These are phyloP conservation scores for Pseudohyphozyma bogoriensis DNA, from an alignment of 768 basidiomycete genomes.

Conservation along the genomic window DNA sequence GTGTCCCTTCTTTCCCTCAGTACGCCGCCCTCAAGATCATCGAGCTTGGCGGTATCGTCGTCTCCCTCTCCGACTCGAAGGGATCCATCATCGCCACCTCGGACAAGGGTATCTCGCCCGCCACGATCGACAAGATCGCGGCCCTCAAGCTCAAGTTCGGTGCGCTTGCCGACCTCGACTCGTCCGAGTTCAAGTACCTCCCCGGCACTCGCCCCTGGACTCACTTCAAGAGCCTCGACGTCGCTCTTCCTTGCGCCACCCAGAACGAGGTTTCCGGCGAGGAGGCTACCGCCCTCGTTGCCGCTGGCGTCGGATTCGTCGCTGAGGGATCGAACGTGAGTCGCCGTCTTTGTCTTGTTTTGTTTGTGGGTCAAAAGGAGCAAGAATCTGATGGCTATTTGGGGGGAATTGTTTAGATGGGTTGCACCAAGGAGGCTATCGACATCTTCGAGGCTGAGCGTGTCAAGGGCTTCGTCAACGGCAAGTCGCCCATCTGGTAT, in stretches of 20 bases:
- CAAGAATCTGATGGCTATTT: not conserved
- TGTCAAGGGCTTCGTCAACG: slow-evolving; percentile 38
- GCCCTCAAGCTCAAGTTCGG: slow-evolving; percentile 47
- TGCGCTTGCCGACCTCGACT: slow-evolving; percentile 26
- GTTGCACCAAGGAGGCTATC: slow-evolving; percentile 62
- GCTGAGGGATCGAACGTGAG: slow-evolving; percentile 68
- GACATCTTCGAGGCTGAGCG: slow-evolving; percentile 59
- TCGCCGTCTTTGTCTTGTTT: no score
- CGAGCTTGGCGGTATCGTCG: slow-evolving; percentile 60
- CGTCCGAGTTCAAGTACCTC: slow-evolving; percentile 24
- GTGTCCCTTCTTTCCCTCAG: slow-evolving; percentile 26
- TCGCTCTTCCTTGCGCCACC: slow-evolving; percentile 40
- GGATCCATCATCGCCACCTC: slow-evolving; percentile 50
- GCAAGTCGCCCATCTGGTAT: slow-evolving; percentile 52
- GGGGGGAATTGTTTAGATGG: slow-evolving; percentile 37
- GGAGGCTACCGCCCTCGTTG: slow-evolving; percentile 60
- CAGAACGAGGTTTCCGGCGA: slow-evolving; percentile 61
- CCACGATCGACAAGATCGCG: slow-evolving; percentile 47
- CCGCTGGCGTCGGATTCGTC: slow-evolving; percentile 58
- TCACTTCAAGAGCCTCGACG: slow-evolving; percentile 51
- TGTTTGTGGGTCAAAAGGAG: not conserved
- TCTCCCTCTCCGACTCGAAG: slow-evolving; percentile 65
- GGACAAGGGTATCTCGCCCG: slow-evolving; percentile 49
- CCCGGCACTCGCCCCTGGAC: slow-evolving; percentile 52
- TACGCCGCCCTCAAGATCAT: slow-evolving; percentile 67